Evolutionary conservation across 805 yeast genomes (phyloP), one percentile per base, ranked within the genome.

Genomic region (Starmera dryadoides): DNA sequence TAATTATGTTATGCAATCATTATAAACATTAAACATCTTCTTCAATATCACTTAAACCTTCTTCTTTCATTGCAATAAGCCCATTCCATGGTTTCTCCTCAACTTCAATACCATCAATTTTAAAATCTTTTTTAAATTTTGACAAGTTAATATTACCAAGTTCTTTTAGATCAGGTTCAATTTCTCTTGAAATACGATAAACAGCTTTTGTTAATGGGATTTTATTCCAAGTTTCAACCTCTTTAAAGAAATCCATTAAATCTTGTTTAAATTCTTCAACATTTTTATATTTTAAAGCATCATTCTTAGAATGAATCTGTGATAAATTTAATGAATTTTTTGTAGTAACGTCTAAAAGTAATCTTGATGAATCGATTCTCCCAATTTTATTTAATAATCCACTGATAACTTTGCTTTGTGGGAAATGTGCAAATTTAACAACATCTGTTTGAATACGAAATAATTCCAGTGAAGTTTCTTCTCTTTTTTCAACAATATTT

Each of bases 81-180:
- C 66, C 68, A 12, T 45, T 50, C 59, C 66, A 63, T 18, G 43
- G 45, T 8, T 47, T 49, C 16, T 44, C 45, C 17, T 46, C 42
- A 2, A 57, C 39, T 2, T 42, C 34, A 2, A 46, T 26, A 1
- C 62, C 60, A 21, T 55, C 47, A 11, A 62, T 43, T 2, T 37
- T 36, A 40, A 65, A 64, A 41, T 60, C 64, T 32, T 47, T 36
- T 2, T 29, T 26, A 17, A 48, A 37, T 1, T 38, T 36, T 4
- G 35, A n/a, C 10, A 60, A 21, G 12, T 40, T 45, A 1, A 38
- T 34, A 10, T 44, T 35, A 16, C 50, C 42, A 19, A 47, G 41
- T 12, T 36, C 41, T 11, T 41, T 43, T 15, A 49, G 42, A 17
- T 40, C 36, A 3, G 38, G 36, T 4, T 42, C 38, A 14, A 55